A percentile compares a stretch with the other conserved stretches of the same genome.
These are phyloP conservation scores for Beauveria sp. DNA, from an alignment of 2,329 filamentous ascomycete genomes.

Conservation along the genomic window DNA sequence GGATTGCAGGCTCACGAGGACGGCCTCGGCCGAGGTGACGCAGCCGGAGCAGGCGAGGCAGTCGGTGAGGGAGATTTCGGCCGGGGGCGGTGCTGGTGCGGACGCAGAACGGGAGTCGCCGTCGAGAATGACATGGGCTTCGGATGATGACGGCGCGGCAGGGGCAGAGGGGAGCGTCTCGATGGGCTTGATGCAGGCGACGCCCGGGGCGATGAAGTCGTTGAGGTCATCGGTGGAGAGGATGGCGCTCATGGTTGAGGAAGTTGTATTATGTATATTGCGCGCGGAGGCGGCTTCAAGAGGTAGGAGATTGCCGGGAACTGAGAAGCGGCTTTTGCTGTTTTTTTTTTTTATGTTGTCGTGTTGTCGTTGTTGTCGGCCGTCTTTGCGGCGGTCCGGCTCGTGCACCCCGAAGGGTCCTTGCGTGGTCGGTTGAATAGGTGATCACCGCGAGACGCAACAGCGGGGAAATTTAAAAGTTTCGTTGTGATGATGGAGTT, in stretches of 20 bases:
- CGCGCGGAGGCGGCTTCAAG: not conserved
- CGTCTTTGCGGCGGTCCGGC: not conserved
- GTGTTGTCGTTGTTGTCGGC: not conserved
- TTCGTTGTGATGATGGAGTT: too few relatives aligned
- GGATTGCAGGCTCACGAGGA: constrained; percentile 91
- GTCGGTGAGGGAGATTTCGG: constrained; percentile 92
- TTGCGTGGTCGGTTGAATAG: not conserved
- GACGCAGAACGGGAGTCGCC: constrained; percentile 57
- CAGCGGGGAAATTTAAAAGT: not conserved
- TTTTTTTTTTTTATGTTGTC: too few relatives aligned
- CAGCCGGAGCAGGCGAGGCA: constrained; percentile 96
- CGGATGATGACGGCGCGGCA: constrained; percentile 32
- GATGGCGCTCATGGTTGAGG: constrained; percentile 80
- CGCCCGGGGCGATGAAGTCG: constrained; percentile 96
- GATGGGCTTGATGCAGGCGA: constrained; percentile 96
- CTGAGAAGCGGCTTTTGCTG: too few relatives aligned
- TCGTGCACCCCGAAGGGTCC: not conserved
- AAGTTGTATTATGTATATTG: not conserved
- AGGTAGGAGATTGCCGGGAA: too few relatives aligned
- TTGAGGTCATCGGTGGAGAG: constrained; percentile 95
- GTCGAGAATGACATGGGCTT: constrained; percentile 89
- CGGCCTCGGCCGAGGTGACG: constrained; percentile 93
- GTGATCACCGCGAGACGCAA: too few relatives aligned
- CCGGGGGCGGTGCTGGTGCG: constrained; percentile 50
- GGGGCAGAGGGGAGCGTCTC: constrained; percentile 67